These are phyloP conservation scores for Dovyalis caffra DNA, from an alignment of 345 rosid genomes.

Conservation along the genomic window DNA sequence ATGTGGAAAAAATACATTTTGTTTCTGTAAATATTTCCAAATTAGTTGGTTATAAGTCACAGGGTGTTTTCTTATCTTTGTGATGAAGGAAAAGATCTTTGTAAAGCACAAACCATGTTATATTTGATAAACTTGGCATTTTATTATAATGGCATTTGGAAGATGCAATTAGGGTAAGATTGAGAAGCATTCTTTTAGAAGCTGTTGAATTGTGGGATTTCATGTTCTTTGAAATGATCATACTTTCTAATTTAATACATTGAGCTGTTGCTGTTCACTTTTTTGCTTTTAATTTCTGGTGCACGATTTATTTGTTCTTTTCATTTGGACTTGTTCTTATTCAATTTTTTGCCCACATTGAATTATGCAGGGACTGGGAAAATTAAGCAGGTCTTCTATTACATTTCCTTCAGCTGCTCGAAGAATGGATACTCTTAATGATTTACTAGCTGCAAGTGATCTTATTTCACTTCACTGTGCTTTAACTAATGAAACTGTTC, in stretches of 20 bases:
- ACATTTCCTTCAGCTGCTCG: slow-evolving; percentile 92
- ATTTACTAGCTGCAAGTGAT: slow-evolving; percentile 93
- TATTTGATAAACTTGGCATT: neutral
- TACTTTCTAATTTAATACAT: neutral
- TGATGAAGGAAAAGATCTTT: neutral
- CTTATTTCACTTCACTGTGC: slow-evolving; percentile 92
- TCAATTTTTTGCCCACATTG: slow-evolving; percentile 8
- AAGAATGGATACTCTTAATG: slow-evolving; percentile 96
- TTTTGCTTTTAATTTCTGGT: neutral
- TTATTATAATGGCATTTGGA: neutral
- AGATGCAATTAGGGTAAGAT: neutral
- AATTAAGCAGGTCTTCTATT: slow-evolving; percentile 47
- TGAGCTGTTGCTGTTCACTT: neutral
- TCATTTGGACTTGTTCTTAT: slow-evolving; percentile 1
- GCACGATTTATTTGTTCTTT: neutral
- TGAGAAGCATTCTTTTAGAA: neutral
- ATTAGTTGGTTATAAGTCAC: neutral
- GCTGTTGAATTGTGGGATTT: neutral
- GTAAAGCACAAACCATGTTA: neutral
- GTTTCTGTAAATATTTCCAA: neutral
- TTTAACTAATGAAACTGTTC: slow-evolving; percentile 82
- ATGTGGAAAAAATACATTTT: neutral
- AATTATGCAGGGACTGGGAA: slow-evolving; percentile 60
- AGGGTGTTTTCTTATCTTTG: neutral
- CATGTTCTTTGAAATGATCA: neutral